phyloP scores from a whole-genome alignment of 1,284 basidiomycete genomes.

The Garcileccinum viscosum region DNA sequence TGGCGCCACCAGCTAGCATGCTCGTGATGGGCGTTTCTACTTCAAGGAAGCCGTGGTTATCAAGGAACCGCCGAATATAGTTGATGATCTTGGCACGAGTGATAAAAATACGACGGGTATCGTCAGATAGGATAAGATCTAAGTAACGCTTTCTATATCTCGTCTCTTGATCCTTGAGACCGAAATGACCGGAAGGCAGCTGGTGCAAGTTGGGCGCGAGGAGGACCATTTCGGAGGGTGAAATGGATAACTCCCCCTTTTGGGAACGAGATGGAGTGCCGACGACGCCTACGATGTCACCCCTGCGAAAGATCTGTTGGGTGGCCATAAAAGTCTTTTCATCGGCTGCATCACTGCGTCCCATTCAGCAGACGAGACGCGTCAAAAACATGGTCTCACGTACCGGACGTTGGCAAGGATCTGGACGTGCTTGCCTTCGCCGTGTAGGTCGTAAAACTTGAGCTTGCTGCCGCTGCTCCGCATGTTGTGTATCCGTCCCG shows the following conservation, averaged over 20 bases:
- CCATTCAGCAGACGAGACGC: neutral
- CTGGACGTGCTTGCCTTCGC: slow-evolving; percentile 93
- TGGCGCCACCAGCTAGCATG: slow-evolving; percentile 96
- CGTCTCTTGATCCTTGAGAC: slow-evolving; percentile 95
- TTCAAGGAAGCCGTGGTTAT: slow-evolving; percentile 94
- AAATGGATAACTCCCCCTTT: slow-evolving; percentile 95
- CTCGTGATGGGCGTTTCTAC: slow-evolving; percentile 99
- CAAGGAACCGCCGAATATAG: slow-evolving; percentile 91
- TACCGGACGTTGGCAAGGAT: slow-evolving; percentile 93
- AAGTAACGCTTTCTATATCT: slow-evolving; percentile 99
- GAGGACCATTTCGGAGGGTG: slow-evolving; percentile 82
- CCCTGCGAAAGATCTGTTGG: slow-evolving; percentile 91
- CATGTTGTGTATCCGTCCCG: slow-evolving; percentile 92
- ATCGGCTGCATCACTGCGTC: slow-evolving; percentile 69
- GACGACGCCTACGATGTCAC: slow-evolving; percentile 94
- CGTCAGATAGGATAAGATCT: slow-evolving; percentile 94
- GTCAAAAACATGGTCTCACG: slow-evolving; percentile 37
- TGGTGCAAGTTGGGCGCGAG: slow-evolving; percentile 97
- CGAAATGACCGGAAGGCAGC: slow-evolving; percentile 89
- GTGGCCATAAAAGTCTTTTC: slow-evolving; percentile 74
- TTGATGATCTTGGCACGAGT: slow-evolving; percentile 89
- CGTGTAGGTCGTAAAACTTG: slow-evolving; percentile 93
- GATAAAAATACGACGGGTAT: slow-evolving; percentile 91
- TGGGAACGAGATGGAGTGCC: slow-evolving; percentile 93
- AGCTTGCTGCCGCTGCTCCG: slow-evolving; percentile 86